Conservation (phyloP, 208 protist species). For the Trypanosoma vivax region DNA sequence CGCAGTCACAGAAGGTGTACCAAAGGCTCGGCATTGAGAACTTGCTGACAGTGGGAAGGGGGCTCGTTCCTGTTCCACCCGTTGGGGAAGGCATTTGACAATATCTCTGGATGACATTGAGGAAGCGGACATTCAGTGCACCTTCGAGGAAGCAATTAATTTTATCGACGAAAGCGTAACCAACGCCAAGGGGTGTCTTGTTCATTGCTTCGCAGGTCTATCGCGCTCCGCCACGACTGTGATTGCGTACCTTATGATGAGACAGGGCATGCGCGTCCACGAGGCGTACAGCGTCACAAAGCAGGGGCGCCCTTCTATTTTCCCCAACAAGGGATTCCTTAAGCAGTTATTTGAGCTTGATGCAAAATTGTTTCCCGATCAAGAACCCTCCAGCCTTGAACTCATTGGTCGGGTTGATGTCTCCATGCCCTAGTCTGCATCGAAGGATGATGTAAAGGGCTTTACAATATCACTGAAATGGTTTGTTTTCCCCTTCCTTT, state of each 20-base stretch:
- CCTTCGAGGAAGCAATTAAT: constrained; percentile 60
- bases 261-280: constrained; percentile 76
- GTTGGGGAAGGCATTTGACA: constrained; percentile 60
- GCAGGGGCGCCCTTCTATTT: constrained; percentile 67
- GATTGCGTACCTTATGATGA: constrained; percentile 86
- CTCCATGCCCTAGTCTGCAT: too few relatives aligned
- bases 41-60: constrained; percentile 78
- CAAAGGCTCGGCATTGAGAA: constrained; percentile 70
- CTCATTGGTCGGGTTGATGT: constrained; percentile 42
- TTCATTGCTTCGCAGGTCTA: constrained; percentile 89
- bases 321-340: constrained; percentile 80
- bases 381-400: constrained; percentile 45
- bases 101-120: constrained; percentile 85
- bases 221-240: constrained; percentile 85
- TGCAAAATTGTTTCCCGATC: constrained; percentile 44
- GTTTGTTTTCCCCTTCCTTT: background rate
- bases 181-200: constrained; percentile 51
- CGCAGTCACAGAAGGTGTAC: constrained; percentile 85
- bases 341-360: constrained; percentile 72
- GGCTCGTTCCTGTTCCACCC: constrained; percentile 55
- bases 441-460: too few relatives aligned
- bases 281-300: constrained; percentile 75
- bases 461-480: too few relatives aligned
- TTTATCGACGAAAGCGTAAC: constrained; percentile 78
- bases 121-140: constrained; percentile 65